Conservation (phyloP, 805 yeast species). For the Lachancea quebecensis region DNA sequence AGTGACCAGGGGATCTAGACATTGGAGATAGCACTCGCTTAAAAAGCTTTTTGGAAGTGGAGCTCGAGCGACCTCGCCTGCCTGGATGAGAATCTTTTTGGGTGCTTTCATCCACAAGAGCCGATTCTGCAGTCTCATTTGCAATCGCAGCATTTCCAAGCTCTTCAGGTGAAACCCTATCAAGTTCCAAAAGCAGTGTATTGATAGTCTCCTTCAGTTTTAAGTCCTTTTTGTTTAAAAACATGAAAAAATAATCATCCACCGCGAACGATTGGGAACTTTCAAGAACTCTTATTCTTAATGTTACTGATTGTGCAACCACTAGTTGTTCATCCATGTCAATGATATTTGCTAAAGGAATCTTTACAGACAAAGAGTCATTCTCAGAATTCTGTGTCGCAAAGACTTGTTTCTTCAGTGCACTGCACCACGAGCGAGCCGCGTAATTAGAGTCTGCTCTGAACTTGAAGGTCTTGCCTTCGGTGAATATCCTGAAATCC, state of each 20-base stretch:
- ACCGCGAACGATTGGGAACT: slow-evolving; percentile 44
- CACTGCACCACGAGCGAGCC: slow-evolving; percentile 77
- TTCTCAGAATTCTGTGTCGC: slow-evolving; percentile 56
- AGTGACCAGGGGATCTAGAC: not conserved
- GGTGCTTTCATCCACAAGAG: not conserved
- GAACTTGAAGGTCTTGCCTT: slow-evolving; percentile 52
- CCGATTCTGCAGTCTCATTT: not conserved
- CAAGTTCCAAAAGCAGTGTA: slow-evolving; percentile 17
- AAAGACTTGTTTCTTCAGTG: slow-evolving; percentile 70
- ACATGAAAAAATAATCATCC: slow-evolving; percentile 67
- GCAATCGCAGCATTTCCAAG: not conserved
- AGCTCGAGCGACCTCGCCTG: not conserved
- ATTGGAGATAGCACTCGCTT: slow-evolving; percentile 5
- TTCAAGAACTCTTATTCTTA: slow-evolving; percentile 57
- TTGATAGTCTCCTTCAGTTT: slow-evolving; percentile 38
- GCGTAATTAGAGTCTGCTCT: slow-evolving; percentile 64
- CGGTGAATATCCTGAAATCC: slow-evolving; percentile 57
- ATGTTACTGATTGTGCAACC: slow-evolving; percentile 48
- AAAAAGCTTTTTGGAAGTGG: not conserved
- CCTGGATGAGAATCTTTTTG: not conserved
- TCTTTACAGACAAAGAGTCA: slow-evolving; percentile 66
- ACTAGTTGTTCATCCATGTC: slow-evolving; percentile 53
- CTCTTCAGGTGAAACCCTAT: not conserved
- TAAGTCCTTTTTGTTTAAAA: slow-evolving; percentile 43
- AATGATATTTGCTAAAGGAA: slow-evolving; percentile 64